These are phyloP conservation scores for Mycena epipterygia DNA, from an alignment of 768 basidiomycete species.

Conservation along the genomic window DNA sequence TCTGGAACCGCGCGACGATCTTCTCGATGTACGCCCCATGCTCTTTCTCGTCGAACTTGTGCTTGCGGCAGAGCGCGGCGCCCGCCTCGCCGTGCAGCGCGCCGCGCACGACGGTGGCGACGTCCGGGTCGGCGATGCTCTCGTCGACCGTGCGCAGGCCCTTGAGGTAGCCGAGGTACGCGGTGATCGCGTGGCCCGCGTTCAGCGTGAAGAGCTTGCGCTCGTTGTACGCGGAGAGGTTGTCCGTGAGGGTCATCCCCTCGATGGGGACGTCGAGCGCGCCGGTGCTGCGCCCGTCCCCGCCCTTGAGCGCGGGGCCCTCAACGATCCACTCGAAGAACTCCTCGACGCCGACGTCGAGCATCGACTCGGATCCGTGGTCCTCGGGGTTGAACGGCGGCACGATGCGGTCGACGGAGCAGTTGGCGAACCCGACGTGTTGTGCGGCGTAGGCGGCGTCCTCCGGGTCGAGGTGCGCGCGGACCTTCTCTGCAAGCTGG, in stretches of 20 bases:
- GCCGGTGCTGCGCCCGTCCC: constrained; percentile 37
- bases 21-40: constrained; percentile 49
- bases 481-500: constrained; percentile 45
- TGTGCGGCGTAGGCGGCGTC: constrained; percentile 44
- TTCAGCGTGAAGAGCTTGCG: constrained; percentile 60
- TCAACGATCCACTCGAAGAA: constrained; percentile 59
- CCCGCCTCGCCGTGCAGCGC: constrained; percentile 53
- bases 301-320: constrained; percentile 41
- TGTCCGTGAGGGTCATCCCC: constrained; percentile 44
- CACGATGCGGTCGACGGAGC: constrained; percentile 57
- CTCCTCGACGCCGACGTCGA: constrained; percentile 56
- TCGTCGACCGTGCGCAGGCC: constrained; percentile 47
- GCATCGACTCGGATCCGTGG: constrained; percentile 34
- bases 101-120: constrained; percentile 43
- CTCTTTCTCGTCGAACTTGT: constrained; percentile 42
- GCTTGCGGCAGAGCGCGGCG: constrained; percentile 49
- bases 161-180: constrained; percentile 53
- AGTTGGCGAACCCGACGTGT: constrained; percentile 56
- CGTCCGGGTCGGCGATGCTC: constrained; percentile 46
- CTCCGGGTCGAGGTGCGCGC: constrained; percentile 42
- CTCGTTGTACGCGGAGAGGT: constrained; percentile 53
- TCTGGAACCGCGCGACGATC: constrained; percentile 49
- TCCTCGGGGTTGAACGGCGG: constrained; percentile 36
- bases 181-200: constrained; percentile 54
- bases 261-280: constrained; percentile 43